Evolutionary conservation across 768 basidiomycete species (phyloP), one percentile per base, ranked within the genome.

Genomic region (Hericium alpestre): DNA sequence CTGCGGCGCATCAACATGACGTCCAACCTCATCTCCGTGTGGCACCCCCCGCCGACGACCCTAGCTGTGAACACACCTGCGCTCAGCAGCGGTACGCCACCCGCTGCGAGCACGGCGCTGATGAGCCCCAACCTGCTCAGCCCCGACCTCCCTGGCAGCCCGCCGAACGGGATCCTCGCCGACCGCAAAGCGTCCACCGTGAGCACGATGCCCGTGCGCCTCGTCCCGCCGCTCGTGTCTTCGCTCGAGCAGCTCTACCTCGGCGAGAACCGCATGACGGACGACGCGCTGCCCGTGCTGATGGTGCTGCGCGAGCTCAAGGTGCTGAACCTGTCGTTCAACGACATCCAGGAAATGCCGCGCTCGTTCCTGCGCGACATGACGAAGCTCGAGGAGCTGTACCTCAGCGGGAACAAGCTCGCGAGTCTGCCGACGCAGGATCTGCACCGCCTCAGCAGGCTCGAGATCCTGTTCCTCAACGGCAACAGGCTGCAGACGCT

Each of bases 351-450:
- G 69, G 90, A 94, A 64, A 78, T 97, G 47, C 93, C 95, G 0
- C 70, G 80, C 0, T 73, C 77, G 32, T 93, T 92, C 64, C 82
- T 97, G 64, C 75, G 79, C 60, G 83, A 84, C 59, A 77, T 92
- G 62, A 72, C 74, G 18, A 71, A 78, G 41, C 76, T 99, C 10
- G 82, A 91, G 69, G 88, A 94, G 71, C 73, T 99, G 38, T 98
- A 96, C 67, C 76, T 98, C 3, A 91, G 90, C 63, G 95, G 95
- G n/a, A 98, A 97, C 73, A 89, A 90, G 70, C 73, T 99, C 63
- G 87, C 90, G 8, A 87, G 81, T 59, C 75, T 98, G 32, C 94
- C 94, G 4, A 86, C 87, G 11, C 94, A 97, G 68, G 92, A 96
- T 66, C 69, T 99, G 47, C 83, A 84, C 50, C 75, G 77, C 59